Percentiles rank a stretch among this genome's conserved stretches.
Conservation (phyloP, 371 early-diverging fungal species). For the Amoeboaphelidium occidentale region DNA sequence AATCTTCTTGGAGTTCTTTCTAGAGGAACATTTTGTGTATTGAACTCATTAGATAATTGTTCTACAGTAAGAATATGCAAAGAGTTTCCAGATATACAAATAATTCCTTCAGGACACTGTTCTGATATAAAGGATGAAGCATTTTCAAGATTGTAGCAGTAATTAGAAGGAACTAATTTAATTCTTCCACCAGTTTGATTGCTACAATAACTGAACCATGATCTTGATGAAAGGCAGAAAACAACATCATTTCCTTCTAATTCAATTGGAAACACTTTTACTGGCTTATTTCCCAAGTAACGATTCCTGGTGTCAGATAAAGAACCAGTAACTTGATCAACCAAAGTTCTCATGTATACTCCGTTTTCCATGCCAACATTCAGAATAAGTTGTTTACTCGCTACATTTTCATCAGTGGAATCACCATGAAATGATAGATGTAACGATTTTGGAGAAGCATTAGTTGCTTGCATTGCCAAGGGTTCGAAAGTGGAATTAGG, state of each 20-base stretch:
- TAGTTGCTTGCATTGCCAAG: slow-evolving; percentile 49
- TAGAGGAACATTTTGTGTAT: slow-evolving; percentile 56
- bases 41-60: slow-evolving; percentile 32
- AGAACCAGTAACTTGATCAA: slow-evolving; percentile 57
- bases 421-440: too few species aligned
- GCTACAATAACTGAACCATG: slow-evolving; percentile 23
- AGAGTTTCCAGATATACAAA: slow-evolving; percentile 60
- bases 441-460: slow-evolving; percentile 27
- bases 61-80: slow-evolving; percentile 67
- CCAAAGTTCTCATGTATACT: slow-evolving; percentile 53
- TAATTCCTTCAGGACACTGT: slow-evolving; percentile 67
- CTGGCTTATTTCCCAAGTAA: slow-evolving; percentile 61
- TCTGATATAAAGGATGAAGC: slow-evolving; percentile 70
- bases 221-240: slow-evolving; percentile 46
- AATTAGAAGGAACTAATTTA: background rate
- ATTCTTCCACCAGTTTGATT: background rate
- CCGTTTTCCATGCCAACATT: slow-evolving; percentile 79
- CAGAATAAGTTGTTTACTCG: slow-evolving; percentile 43
- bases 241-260: slow-evolving; percentile 43
- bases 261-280: slow-evolving; percentile 32
- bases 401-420: slow-evolving; percentile 15
- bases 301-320: slow-evolving; percentile 63
- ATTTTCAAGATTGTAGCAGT: slow-evolving; percentile 23
- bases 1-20: slow-evolving; percentile 72
- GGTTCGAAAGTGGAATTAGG: slow-evolving; percentile 48